These are phyloP conservation scores for Urochloa ruziziensis DNA, from an alignment of 176 grass and related monocot genomes.

Conservation along the genomic window DNA sequence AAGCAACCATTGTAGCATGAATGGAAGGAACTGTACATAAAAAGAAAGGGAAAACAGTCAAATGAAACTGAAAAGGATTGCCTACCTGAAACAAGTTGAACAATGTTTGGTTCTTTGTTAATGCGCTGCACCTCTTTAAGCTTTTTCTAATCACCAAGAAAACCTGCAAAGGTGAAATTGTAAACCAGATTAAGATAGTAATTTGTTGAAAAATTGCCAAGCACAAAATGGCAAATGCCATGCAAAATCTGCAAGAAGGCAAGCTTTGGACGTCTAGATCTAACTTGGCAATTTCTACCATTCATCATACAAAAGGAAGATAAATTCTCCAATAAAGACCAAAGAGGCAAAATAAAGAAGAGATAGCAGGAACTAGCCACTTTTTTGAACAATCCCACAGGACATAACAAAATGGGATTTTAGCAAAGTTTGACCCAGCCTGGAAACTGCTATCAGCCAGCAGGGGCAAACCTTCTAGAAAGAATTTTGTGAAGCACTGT, in stretches of 20 bases:
- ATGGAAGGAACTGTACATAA: conserved; percentile 27
- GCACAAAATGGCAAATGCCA: neutral
- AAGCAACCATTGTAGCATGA: neutral
- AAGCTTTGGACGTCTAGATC: neutral
- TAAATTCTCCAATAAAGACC: neutral
- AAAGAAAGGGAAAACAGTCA: neutral
- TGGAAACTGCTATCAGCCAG: neutral
- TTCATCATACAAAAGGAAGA: neutral
- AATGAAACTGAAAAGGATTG: neutral
- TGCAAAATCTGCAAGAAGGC: conserved; percentile 6
- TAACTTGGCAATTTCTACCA: neutral
- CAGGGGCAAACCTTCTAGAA: neutral
- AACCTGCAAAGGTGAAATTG: conserved; percentile 53
- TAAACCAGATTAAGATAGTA: conserved; percentile 20
- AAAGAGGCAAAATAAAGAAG: neutral
- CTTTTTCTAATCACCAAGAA: conserved; percentile 99
- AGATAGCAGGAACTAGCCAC: neutral
- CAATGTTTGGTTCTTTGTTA: conserved; percentile 95
- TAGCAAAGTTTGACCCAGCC: neutral
- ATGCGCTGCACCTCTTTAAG: conserved; percentile 94
- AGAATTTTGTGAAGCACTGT: neutral
- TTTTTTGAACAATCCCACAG: neutral
- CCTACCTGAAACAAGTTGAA: conserved; percentile 91
- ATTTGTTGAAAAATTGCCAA: neutral
- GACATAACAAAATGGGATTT: neutral